phyloP scores from a whole-genome alignment of 169 alveolate species.

The Plasmodium knowlesi region DNA sequence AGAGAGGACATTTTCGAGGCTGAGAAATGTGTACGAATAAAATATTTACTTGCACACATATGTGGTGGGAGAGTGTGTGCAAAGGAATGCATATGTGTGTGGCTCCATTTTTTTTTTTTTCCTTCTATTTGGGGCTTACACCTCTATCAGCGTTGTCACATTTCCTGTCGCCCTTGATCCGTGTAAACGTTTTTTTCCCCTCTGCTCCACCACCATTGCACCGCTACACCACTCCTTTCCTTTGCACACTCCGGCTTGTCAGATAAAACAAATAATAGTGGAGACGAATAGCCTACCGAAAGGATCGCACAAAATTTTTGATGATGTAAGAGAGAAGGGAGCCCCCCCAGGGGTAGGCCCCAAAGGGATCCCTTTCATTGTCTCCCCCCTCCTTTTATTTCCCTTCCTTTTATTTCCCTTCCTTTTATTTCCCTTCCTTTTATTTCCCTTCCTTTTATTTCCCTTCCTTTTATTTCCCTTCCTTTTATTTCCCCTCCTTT shows the following conservation, averaged over 20 bases:
- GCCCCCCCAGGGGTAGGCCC: neutral
- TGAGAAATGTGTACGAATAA: slow-evolving; percentile 66
- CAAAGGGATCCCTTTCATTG: neutral
- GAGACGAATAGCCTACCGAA: slow-evolving; percentile 68
- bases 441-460: neutral
- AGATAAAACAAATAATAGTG: slow-evolving; percentile 60
- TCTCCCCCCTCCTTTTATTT: neutral
- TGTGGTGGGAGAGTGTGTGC: slow-evolving; percentile 1
- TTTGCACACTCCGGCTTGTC: neutral
- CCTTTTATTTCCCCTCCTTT: neutral
- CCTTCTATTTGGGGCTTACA: neutral
- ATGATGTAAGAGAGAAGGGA: slow-evolving; percentile 28
- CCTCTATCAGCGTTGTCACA: neutral
- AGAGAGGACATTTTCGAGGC: slow-evolving; percentile 60
- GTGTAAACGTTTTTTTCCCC: neutral
- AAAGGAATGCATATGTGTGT: neutral
- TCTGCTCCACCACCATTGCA: neutral
- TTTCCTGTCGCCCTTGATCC: neutral
- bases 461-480: neutral
- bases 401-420: neutral
- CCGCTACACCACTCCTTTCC: neutral
- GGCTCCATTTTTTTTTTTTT: neutral
- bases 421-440: neutral
- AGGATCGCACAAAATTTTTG: slow-evolving; percentile 63
- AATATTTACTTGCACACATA: neutral